Evolutionary conservation across 495 filamentous ascomycete species (phyloP).

Genomic region (Terfezia boudieri): DNA sequence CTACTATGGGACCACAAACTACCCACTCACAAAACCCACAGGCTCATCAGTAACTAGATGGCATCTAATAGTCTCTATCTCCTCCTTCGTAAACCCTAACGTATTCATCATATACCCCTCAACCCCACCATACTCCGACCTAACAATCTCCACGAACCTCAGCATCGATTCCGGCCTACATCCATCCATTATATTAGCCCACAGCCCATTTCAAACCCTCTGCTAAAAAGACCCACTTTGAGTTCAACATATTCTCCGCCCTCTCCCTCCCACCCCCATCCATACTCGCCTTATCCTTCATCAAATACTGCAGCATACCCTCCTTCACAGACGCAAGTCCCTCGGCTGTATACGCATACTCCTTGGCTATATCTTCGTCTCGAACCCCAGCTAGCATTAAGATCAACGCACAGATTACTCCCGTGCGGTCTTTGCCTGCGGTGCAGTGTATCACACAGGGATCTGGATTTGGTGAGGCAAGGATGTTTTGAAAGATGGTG

Average conservation of each 20-base stretch:
- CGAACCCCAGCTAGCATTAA: slow-evolving; percentile 33
- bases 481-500: slow-evolving; percentile 21
- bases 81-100: slow-evolving; percentile 29
- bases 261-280: slow-evolving; percentile 15
- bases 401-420: slow-evolving; percentile 36
- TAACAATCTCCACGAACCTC: slow-evolving; percentile 27
- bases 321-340: slow-evolving; percentile 23
- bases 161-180: slow-evolving; percentile 33
- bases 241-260: slow-evolving; percentile 29
- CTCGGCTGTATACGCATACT: slow-evolving; percentile 38
- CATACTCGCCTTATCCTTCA: slow-evolving; percentile 9
- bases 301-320: slow-evolving; percentile 19
- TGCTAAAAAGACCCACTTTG: slow-evolving; percentile 19
- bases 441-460: slow-evolving; percentile 37
- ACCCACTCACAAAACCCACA: no score
- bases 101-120: slow-evolving; percentile 32
- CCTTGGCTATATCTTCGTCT: slow-evolving; percentile 34
- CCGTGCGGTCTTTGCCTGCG: slow-evolving; percentile 42
- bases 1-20: no score
- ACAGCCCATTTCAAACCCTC: background rate
- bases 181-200: slow-evolving; percentile 4
- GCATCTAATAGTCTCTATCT: slow-evolving; percentile 19
- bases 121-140: slow-evolving; percentile 31
- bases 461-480: slow-evolving; percentile 9
- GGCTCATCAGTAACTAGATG: no score